Evolutionary conservation across 202 grass and related monocot genomes (phyloP).

Genomic region (Dendrocalamus latiflorus): DNA sequence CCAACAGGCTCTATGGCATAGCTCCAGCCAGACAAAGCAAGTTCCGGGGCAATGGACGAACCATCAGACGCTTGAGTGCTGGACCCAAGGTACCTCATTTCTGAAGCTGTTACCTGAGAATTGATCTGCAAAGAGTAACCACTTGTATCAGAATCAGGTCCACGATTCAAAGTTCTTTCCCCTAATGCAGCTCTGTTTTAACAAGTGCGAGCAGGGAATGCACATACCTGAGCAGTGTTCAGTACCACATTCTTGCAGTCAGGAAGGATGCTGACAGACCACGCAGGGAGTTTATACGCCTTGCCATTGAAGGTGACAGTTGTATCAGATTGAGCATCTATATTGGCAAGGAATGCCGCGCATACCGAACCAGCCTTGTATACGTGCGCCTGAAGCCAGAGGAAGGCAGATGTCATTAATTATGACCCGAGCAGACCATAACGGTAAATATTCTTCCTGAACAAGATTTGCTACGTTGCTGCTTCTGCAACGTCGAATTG

Average conservation of each 20-base stretch:
- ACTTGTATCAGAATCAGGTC: no score
- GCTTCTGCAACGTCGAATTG: neutral
- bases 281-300: conserved; percentile 68
- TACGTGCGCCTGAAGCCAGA: conserved; percentile 58
- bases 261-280: conserved; percentile 98
- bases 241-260: conserved; percentile 93
- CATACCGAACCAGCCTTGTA: conserved; percentile 70
- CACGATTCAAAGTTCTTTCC: no score
- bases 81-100: no score
- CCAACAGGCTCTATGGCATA: conserved; percentile 84
- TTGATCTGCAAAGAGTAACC: no score
- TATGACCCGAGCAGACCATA: neutral
- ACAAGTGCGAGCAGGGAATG: no score
- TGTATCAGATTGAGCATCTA: conserved; percentile 62
- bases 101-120: no score
- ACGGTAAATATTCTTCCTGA: neutral
- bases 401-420: conserved; percentile 3
- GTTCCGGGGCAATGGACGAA: no score
- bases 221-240: conserved; percentile 95
- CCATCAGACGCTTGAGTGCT: no score
- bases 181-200: no score
- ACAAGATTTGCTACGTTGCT: neutral
- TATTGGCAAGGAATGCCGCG: conserved; percentile 90
- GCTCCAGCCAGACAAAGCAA: no score
- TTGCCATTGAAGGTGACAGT: conserved; percentile 86